Evolutionary conservation across 2,329 filamentous ascomycete genomes (phyloP).

Genomic region (Penicillium sp.): DNA sequence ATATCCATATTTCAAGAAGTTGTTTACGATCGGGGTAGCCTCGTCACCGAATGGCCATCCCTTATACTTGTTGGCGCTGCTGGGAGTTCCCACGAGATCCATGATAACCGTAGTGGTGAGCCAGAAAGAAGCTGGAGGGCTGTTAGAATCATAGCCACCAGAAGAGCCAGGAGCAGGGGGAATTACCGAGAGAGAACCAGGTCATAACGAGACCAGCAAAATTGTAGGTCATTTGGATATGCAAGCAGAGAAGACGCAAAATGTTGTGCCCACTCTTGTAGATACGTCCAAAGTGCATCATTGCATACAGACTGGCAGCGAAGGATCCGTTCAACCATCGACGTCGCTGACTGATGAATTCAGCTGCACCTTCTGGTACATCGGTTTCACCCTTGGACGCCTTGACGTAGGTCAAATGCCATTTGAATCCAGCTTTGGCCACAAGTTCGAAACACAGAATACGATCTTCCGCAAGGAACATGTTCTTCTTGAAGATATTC

Average conservation of each 20-base stretch:
- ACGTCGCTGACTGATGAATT: constrained; percentile 95
- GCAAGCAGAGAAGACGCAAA: constrained; percentile 95
- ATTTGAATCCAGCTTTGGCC: constrained; percentile 96
- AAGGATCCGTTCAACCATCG: constrained; percentile 99
- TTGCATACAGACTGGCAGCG: constrained; percentile 88
- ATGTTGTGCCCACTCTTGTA: constrained; percentile 97
- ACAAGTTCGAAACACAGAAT: constrained; percentile 98
- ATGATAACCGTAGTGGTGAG: constrained; percentile 28
- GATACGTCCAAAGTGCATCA: constrained; percentile 97
- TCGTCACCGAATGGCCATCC: constrained; percentile 28
- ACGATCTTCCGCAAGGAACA: constrained; percentile 99
- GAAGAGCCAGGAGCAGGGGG: constrained; percentile 7
- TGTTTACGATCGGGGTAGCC: constrained; percentile 77
- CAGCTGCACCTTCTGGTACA: constrained; percentile 89
- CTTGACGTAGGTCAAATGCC: constrained; percentile 98
- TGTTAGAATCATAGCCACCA: background rate
- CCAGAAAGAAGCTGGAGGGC: constrained; percentile 24
- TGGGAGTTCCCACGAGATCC: constrained; percentile 28
- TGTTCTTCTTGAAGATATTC: constrained; percentile 99
- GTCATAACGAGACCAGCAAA: constrained; percentile 80
- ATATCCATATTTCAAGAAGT: constrained; percentile 85
- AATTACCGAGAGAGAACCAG: constrained; percentile 72
- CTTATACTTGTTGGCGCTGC: constrained; percentile 19
- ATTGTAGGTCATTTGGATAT: constrained; percentile 94
- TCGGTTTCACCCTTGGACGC: constrained; percentile 98